Evolutionary conservation across 2,329 filamentous ascomycete genomes (phyloP), one percentile per base, ranked within the genome.

Genomic region (Venturia aucupariae): DNA sequence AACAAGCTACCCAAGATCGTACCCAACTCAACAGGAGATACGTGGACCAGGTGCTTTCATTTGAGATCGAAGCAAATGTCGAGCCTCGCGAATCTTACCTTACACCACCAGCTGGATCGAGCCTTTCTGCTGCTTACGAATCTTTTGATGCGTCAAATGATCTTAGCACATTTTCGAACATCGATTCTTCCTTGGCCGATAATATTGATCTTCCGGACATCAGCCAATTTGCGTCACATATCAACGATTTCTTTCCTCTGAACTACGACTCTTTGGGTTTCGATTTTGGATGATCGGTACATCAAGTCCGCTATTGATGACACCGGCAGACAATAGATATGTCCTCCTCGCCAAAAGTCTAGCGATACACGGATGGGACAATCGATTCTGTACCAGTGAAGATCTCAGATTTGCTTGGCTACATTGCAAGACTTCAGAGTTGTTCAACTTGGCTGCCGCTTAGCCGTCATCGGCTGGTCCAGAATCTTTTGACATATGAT

Each of bases 1-100:
- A 69, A 48, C 67, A 67, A 44, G 22, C 60, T 8, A 48, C 61
- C 19, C 64, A 65, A 27, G 62, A 66, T 44, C 65, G 64, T 41
- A 65, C 63, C 4, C 51, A 59, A 39, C 4, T n/a, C 32, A 60
- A 30, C 27, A 64, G 22, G 35, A n/a, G 32, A 35, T 64, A 60
- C 39, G 55, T 64, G 8, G 39, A 42, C 24, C 62, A 64, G 46
- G 51, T 64, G 17, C 51, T 64, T 51, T 54, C 54, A 13, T 54
- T 64, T 19, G 62, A 64, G 35, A 42, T 27, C 22, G 60, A 38
- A 41, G 15, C 60, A 13, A 51, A 15, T 27, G n/a, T 27, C 27
- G 60, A 62, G 38, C 60, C 60, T n/a, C 46, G 46, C 7, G n/a
- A 24, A 27, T 32, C 60, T 7, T 48, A 62, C n/a, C 60, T 46